phyloP scores from a whole-genome alignment of 257 asterid genomes.

The Coffea eugenioides region DNA sequence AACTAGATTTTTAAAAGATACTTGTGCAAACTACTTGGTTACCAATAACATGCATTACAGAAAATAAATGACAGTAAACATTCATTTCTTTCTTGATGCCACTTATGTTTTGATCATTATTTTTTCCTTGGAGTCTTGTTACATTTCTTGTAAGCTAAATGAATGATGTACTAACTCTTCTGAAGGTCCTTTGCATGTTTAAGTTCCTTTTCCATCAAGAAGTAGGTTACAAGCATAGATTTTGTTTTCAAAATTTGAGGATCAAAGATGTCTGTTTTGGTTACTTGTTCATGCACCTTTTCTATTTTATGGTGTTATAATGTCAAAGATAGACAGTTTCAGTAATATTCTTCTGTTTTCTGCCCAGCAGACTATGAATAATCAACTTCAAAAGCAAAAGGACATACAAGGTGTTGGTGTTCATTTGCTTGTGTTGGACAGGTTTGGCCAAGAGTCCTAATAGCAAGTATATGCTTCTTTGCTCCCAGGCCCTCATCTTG shows the following conservation, averaged over 20 bases:
- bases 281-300: not conserved
- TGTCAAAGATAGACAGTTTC: not conserved
- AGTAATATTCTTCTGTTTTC: not conserved
- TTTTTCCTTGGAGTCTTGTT: not conserved
- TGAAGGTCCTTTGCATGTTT: not conserved
- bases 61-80: too few relatives aligned
- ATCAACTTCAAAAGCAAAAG: constrained; percentile 58
- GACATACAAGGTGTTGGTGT: constrained; percentile 53
- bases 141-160: not conserved
- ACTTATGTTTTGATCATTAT: not conserved
- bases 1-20: not conserved
- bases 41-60: too few relatives aligned
- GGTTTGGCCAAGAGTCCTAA: constrained; percentile 40
- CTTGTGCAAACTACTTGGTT: not conserved
- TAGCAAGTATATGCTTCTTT: not conserved
- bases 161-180: not conserved
- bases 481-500: not conserved
- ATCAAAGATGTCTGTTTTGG: not conserved
- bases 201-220: not conserved
- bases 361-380: constrained; percentile 63
- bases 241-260: not conserved
- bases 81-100: not conserved
- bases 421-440: constrained; percentile 81
- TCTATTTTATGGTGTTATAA: not conserved
- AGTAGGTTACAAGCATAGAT: not conserved